Percentiles rank a stretch among this genome's conserved stretches.
Evolutionary conservation across 148 eudicot genomes (phyloP).

Genomic region (Persicaria tinctoria): DNA sequence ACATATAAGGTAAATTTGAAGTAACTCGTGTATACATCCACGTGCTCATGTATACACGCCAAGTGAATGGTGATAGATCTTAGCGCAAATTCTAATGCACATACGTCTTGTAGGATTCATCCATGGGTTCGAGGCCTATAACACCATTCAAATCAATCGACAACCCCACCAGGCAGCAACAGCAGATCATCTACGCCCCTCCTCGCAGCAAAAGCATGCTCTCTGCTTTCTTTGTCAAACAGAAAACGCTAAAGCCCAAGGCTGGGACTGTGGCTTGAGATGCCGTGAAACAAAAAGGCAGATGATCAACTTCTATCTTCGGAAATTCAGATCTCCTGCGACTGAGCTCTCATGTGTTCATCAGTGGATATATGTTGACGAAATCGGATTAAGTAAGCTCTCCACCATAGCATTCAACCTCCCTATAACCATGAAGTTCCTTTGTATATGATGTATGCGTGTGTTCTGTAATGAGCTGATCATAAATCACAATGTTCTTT

Average conservation of each 20-base stretch:
- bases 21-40: neutral
- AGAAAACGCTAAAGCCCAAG: conserved; percentile 57
- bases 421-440: neutral
- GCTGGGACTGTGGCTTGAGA: conserved; percentile 36
- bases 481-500: neutral
- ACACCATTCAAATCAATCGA: conserved; percentile 62
- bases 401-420: neutral
- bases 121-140: conserved; percentile 38
- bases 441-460: neutral
- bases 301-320: neutral
- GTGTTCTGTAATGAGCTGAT: neutral
- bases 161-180: conserved; percentile 21
- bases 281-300: neutral
- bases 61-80: neutral
- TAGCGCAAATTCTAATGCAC: neutral
- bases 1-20: conserved; percentile 42
- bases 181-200: conserved; percentile 47
- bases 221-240: conserved; percentile 85
- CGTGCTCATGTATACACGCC: no score
- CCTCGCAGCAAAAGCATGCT: conserved; percentile 70
- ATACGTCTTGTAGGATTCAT: conserved; percentile 36
- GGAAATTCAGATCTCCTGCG: neutral
- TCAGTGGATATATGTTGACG: neutral
- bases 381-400: neutral
- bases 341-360: neutral